phyloP scores from a whole-genome alignment of 2,329 filamentous ascomycete genomes.

The Diplodia sapinea region DNA sequence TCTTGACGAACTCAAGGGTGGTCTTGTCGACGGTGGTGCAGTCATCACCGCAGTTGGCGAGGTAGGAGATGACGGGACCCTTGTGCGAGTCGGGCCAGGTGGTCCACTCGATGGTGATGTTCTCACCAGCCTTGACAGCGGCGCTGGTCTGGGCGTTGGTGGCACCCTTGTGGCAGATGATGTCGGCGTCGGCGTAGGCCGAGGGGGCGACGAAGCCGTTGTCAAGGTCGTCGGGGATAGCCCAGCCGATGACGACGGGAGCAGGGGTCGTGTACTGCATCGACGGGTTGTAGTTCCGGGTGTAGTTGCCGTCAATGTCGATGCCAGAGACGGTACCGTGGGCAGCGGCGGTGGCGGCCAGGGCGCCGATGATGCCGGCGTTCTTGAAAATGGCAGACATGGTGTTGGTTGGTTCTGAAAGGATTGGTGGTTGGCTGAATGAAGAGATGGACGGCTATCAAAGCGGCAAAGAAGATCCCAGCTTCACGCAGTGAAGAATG shows the following conservation, averaged over 20 bases:
- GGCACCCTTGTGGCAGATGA: conserved; percentile 67
- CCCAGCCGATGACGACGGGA: conserved; percentile 61
- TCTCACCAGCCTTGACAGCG: conserved; percentile 65
- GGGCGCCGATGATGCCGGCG: conserved; percentile 40
- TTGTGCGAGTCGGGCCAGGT: conserved; percentile 70
- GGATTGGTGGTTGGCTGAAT: conserved; percentile 34
- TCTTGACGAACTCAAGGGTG: conserved; percentile 67
- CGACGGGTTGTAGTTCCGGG: conserved; percentile 52
- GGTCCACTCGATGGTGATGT: conserved; percentile 66
- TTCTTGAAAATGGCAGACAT: conserved; percentile 44
- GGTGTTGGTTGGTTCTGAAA: conserved; percentile 34
- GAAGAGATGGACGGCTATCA: conserved; percentile 30
- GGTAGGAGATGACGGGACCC: conserved; percentile 68
- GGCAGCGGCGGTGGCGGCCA: conserved; percentile 50
- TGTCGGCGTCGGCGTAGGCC: conserved; percentile 57
- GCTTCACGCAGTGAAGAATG: conserved; percentile 32
- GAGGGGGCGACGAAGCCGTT: conserved; percentile 59
- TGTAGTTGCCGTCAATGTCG: conserved; percentile 55
- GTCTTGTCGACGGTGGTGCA: conserved; percentile 61
- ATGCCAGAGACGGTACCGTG: conserved; percentile 56
- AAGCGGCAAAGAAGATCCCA: conserved; percentile 31
- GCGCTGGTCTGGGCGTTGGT: conserved; percentile 59
- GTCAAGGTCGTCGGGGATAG: conserved; percentile 55
- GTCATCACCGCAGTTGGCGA: conserved; percentile 64
- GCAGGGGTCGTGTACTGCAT: conserved; percentile 48